Evolutionary conservation across 1,284 basidiomycete genomes (phyloP).

Genomic region (Malassezia caprae): DNA sequence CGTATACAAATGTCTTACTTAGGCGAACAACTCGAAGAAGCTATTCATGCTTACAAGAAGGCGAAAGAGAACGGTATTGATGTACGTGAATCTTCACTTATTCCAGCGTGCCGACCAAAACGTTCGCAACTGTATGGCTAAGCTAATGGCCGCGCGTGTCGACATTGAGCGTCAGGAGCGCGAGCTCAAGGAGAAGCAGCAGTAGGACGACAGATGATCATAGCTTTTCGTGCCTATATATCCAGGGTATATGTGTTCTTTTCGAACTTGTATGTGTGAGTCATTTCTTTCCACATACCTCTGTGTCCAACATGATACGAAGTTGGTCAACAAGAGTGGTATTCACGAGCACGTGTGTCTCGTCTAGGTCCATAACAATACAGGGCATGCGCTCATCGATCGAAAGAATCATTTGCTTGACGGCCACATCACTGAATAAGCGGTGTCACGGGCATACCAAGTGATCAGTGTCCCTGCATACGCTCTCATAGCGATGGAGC

Average conservation of each 20-base stretch:
- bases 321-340: conserved; percentile 68
- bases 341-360: conserved; percentile 70
- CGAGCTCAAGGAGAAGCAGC: background rate
- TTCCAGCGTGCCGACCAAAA: conserved; percentile 61
- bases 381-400: conserved; percentile 64
- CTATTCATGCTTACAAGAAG: conserved; percentile 67
- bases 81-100: conserved; percentile 1
- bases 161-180: conserved; percentile 15
- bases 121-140: conserved; percentile 68
- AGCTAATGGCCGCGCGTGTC: conserved; percentile 18
- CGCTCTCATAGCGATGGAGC: conserved; percentile 6
- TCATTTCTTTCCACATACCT: conserved; percentile 54
- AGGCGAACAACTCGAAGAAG: conserved; percentile 63
- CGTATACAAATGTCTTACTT: background rate
- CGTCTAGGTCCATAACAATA: conserved; percentile 77
- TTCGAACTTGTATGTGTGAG: conserved; percentile 23
- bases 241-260: conserved; percentile 42
- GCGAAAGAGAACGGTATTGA: conserved; percentile 71
- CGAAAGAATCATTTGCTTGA: conserved; percentile 73
- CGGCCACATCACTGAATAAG: conserved; percentile 64
- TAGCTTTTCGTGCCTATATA: background rate
- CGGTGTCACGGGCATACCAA: conserved; percentile 8
- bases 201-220: background rate
- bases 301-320: conserved; percentile 61
- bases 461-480: conserved; percentile 13